Base-by-base conservation (phyloP, 192 early-diverging fungal genomes). In the Lobosporangium transversale region DNA sequence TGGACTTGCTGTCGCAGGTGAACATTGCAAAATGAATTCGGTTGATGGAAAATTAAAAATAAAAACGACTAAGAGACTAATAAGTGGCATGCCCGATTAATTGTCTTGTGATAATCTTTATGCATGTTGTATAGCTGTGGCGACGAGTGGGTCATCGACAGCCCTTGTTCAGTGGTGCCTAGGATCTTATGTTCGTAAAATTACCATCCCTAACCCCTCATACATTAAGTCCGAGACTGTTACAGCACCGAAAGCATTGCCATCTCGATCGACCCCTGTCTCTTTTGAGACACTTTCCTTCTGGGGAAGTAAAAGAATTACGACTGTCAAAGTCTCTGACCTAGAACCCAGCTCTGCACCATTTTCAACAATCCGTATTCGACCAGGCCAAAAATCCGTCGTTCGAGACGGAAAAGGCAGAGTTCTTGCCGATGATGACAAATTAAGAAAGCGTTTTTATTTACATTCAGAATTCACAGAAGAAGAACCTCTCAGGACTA, bases 91-190 rank as follows among this genome's bases (percentile, higher is more conserved):
- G 7, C 7, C 14, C 8, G 7, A 10, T 40, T 40, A 14, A 10
- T 40, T 40, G 37, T 40, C 14, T 10, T 40, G 37, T 14, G 37
- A 14, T 40, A 14, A 10, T 40, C 37, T 40, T 14, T 10, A n/a
- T n/a, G n/a, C n/a, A n/a, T 18, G n/a, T 32, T 5, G 37, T 31
- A 32, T 61, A 80, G 86, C 84, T 45, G 55, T 88, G 21, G 78
- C 70, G 8, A 88, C 86, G 2, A 88, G 86, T 70, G 73, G 79
- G 14, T 75, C 84, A 14, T 88, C 86, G 1, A 88, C 86, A n/a
- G 83, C 76, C 4, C 36, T 86, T 31, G 85, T 88, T 37, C 84
- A 88, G 43, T 88, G 84, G 83, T 81, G 81, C 33, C 70, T 88
- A 53, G 84, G 84, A 21, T 83, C 86, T 0, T 88, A 88, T 50